Evolutionary conservation across 805 yeast species (phyloP).

Genomic region (Metschnikowia vanudenii): DNA sequence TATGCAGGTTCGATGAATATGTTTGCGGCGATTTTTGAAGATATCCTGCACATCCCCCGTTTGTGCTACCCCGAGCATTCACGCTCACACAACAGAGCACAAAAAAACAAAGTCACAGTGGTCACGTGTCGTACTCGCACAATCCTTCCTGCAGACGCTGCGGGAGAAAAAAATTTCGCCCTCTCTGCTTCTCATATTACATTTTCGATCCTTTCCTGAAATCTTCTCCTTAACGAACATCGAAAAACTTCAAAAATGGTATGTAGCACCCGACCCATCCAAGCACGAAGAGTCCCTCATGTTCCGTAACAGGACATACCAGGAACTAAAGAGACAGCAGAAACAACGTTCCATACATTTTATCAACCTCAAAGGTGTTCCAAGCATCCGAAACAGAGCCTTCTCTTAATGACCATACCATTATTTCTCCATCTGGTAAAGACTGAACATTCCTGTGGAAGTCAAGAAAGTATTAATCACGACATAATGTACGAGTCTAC

Average conservation of each 20-base stretch:
- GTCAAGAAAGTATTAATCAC: too few relatives aligned
- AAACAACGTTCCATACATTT: too few relatives aligned
- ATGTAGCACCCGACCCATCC: constrained; percentile 21
- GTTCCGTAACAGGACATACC: not conserved
- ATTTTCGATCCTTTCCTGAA: constrained; percentile 11
- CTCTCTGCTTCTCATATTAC: constrained; percentile 9
- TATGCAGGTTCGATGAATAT: too few relatives aligned
- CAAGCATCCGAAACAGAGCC: not conserved
- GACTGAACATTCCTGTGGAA: too few relatives aligned
- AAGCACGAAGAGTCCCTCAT: not conserved
- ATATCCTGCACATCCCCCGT: too few relatives aligned
- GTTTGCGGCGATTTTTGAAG: too few relatives aligned
- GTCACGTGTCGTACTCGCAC: constrained; percentile 9
- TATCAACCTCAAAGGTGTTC: too few relatives aligned
- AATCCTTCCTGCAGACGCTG: constrained; percentile 15
- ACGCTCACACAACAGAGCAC: not conserved
- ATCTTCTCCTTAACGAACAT: constrained; percentile 21
- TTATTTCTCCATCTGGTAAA: too few relatives aligned
- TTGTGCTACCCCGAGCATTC: too few relatives aligned
- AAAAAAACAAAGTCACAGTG: constrained; percentile 11
- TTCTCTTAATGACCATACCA: not conserved
- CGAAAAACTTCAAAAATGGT: constrained; percentile 35
- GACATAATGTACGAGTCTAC: too few relatives aligned
- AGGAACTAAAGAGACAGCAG: not conserved
- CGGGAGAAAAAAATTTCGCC: constrained; percentile 18